Percentiles rank a stretch among this genome's conserved stretches.
These are phyloP conservation scores for Auricularia sp. DNA, from an alignment of 768 basidiomycete genomes.

Conservation along the genomic window DNA sequence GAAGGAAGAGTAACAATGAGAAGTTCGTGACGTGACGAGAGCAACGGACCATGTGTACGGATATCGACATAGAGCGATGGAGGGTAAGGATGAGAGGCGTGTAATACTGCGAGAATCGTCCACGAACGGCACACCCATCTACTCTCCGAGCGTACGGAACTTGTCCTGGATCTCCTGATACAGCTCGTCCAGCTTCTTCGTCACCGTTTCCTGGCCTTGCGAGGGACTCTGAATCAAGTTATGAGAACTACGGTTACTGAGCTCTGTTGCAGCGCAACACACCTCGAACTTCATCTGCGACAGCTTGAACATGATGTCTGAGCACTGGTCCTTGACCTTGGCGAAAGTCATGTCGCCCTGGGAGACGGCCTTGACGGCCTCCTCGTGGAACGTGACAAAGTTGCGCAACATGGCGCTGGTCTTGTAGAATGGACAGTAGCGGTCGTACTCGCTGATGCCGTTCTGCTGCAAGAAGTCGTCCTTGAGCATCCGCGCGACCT, in stretches of 20 bases:
- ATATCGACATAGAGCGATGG: not conserved
- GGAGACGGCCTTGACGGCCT: constrained; percentile 76
- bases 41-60: not conserved
- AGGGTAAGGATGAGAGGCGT: not conserved
- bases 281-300: constrained; percentile 99
- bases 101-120: not conserved
- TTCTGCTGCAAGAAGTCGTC: constrained; percentile 98
- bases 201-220: constrained; percentile 76
- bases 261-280: constrained; percentile 13
- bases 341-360: constrained; percentile 76
- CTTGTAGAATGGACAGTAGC: constrained; percentile 99
- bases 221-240: constrained; percentile 60
- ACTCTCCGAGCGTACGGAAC: constrained; percentile 80
- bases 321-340: constrained; percentile 76
- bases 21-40: not conserved
- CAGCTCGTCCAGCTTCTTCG: constrained; percentile 70
- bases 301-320: constrained; percentile 92
- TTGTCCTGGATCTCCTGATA: constrained; percentile 85
- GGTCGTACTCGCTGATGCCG: constrained; percentile 96
- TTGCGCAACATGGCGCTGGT: constrained; percentile 92
- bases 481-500: constrained; percentile 94
- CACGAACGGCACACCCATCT: not conserved
- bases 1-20: not conserved
- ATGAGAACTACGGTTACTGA: no score
- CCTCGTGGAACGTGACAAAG: constrained; percentile 89